These are phyloP conservation scores for Gaillardinia entomophila DNA, from an alignment of 805 yeast species.

Conservation along the genomic window DNA sequence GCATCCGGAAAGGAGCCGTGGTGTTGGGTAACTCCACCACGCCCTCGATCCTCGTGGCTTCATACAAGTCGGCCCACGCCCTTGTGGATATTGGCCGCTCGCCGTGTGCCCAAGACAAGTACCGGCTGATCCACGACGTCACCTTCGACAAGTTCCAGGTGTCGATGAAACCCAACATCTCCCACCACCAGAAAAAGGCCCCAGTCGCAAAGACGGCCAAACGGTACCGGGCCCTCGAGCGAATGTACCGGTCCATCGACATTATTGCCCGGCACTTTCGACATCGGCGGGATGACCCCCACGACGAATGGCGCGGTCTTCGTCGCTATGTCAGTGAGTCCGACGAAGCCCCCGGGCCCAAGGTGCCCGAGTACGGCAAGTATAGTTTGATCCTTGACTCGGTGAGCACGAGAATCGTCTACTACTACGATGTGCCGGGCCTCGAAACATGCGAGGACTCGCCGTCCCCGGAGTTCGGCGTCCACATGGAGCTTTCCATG, in stretches of 20 bases:
- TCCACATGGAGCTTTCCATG: slow-evolving; percentile 51
- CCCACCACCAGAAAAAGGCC: slow-evolving; percentile 32
- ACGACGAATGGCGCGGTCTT: slow-evolving; percentile 67
- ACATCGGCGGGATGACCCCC: slow-evolving; percentile 2
- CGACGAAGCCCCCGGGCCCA: slow-evolving; percentile 29
- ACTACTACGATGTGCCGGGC: slow-evolving; percentile 74
- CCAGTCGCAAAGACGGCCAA: neutral
- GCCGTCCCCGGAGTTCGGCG: slow-evolving; percentile 37
- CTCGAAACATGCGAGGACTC: slow-evolving; percentile 28
- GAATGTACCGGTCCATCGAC: neutral
- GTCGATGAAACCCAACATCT: slow-evolving; percentile 64
- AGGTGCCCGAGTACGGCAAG: slow-evolving; percentile 69
- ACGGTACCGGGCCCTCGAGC: neutral
- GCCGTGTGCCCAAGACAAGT: slow-evolving; percentile 48
- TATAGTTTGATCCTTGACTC: slow-evolving; percentile 66
- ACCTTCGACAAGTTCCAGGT: slow-evolving; percentile 49
- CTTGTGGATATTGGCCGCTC: slow-evolving; percentile 49
- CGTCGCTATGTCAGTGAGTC: slow-evolving; percentile 53
- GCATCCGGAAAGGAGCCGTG: slow-evolving; percentile 60
- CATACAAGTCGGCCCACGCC: slow-evolving; percentile 52
- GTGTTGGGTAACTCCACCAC: slow-evolving; percentile 79
- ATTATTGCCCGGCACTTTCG: neutral
- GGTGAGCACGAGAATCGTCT: slow-evolving; percentile 45
- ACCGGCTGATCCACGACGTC: slow-evolving; percentile 40
- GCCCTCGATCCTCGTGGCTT: slow-evolving; percentile 61